These are phyloP conservation scores for Tetrastigma voinierianum DNA, from an alignment of 164 flowering plant species.

Conservation along the genomic window DNA sequence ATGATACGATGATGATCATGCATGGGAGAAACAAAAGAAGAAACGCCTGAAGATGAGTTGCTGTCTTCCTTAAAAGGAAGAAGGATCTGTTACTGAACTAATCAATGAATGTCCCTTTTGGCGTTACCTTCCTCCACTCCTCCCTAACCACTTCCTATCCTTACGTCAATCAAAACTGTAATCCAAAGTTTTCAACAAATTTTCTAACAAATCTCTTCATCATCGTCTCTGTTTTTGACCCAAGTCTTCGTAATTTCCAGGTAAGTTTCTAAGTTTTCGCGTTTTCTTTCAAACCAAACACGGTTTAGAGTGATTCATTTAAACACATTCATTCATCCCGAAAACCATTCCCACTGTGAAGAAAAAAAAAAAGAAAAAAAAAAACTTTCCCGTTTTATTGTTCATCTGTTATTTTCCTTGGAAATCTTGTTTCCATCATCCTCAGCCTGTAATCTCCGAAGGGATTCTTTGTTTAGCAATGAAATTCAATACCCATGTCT, in stretches of 20 bases:
- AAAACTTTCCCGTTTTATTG: not conserved
- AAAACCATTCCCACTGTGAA: too few relatives aligned
- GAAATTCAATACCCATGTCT: conserved; percentile 22
- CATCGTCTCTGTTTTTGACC: conserved; percentile 5
- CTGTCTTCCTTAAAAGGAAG: conserved; percentile 11
- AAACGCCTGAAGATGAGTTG: conserved; percentile 7
- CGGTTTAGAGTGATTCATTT: conserved; percentile 4
- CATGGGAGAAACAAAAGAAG: not conserved
- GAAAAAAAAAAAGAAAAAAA: too few relatives aligned
- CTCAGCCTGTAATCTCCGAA: conserved; percentile 1
- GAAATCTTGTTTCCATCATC: not conserved
- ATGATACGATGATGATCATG: too few relatives aligned
- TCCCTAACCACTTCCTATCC: conserved; percentile 23
- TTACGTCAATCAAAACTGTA: conserved; percentile 1
- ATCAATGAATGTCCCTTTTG: conserved; percentile 5
- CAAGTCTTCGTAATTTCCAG: conserved; percentile 12
- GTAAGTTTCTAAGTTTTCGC: not conserved
- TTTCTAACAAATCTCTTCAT: not conserved
- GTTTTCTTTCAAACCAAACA: not conserved
- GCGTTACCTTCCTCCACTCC: conserved; percentile 18
- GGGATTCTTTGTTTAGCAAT: conserved; percentile 19
- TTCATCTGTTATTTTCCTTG: conserved; percentile 5
- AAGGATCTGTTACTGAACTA: conserved; percentile 14
- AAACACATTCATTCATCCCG: not conserved
- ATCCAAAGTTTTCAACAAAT: not conserved